Evolutionary conservation across 805 yeast genomes (phyloP).

Genomic region (Candida arabinofermentans): DNA sequence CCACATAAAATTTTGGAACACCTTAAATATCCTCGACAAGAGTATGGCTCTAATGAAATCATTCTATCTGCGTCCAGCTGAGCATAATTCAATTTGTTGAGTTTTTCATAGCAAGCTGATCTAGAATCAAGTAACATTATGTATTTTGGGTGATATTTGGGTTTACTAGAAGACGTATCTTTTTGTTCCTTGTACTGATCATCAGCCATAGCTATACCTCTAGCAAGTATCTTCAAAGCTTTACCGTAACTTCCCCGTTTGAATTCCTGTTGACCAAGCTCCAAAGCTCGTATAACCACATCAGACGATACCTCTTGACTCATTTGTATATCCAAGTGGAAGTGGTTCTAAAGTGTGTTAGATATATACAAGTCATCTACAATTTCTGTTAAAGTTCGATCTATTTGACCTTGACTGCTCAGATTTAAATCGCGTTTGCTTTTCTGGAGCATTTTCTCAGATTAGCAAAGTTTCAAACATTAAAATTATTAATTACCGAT

Average conservation of each 20-base stretch:
- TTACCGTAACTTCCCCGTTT: constrained; percentile 15
- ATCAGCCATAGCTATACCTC: constrained; percentile 14
- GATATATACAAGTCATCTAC: too few relatives aligned
- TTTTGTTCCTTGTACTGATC: constrained; percentile 1
- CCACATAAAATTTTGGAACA: constrained; percentile 34
- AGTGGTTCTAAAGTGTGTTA: too few relatives aligned
- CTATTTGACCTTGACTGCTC: too few relatives aligned
- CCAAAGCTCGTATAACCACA: neutral
- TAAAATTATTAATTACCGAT: too few relatives aligned
- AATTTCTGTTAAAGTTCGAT: too few relatives aligned
- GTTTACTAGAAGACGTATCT: neutral
- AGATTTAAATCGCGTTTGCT: too few relatives aligned
- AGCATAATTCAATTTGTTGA: constrained; percentile 31
- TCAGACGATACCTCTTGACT: too few relatives aligned
- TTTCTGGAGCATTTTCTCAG: too few relatives aligned
- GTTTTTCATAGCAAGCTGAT: constrained; percentile 46
- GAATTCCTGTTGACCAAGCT: constrained; percentile 10
- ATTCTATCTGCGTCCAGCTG: constrained; percentile 35
- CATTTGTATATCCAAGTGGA: too few relatives aligned
- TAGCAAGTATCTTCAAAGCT: constrained; percentile 19
- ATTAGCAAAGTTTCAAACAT: too few relatives aligned
- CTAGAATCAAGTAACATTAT: constrained; percentile 36
- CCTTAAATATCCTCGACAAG: constrained; percentile 48
- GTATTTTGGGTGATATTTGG: constrained; percentile 10
- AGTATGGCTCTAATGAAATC: constrained; percentile 37